A percentile compares a stretch with the other conserved stretches of the same genome.
Conservation (phyloP, 768 basidiomycete species). For the Russula brevipes region DNA sequence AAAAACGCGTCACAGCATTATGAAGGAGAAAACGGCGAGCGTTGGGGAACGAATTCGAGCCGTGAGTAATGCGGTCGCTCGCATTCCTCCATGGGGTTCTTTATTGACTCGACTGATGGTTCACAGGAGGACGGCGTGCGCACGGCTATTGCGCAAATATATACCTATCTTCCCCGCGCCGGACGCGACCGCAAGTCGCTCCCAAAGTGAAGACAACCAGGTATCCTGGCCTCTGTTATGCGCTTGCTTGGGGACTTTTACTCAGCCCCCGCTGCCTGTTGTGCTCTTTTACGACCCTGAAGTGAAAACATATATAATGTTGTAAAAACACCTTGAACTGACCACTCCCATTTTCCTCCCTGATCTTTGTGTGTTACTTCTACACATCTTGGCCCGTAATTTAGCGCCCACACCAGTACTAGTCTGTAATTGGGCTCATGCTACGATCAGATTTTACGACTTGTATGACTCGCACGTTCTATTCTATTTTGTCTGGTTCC, state of each 20-base stretch:
- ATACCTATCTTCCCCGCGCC: conserved; percentile 46
- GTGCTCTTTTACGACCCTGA: neutral
- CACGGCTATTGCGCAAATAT: conserved; percentile 51
- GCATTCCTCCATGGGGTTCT: neutral
- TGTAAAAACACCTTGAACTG: neutral
- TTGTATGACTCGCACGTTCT: no score
- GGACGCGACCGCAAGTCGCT: conserved; percentile 26
- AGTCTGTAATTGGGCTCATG: neutral
- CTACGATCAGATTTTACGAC: no score
- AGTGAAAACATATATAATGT: neutral
- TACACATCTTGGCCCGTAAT: neutral
- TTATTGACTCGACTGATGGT: neutral
- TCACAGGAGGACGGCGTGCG: conserved; percentile 53
- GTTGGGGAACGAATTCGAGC: conserved; percentile 42
- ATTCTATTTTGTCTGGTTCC: no score
- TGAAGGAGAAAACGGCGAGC: conserved; percentile 56
- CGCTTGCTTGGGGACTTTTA: neutral
- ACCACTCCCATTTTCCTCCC: no score
- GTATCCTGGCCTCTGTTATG: neutral
- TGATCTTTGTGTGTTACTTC: neutral
- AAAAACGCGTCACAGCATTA: conserved; percentile 34
- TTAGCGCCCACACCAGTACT: neutral
- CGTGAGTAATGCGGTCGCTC: conserved; percentile 27
- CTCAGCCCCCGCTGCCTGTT: neutral
- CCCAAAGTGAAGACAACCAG: neutral